Evolutionary conservation across 2,329 filamentous ascomycete genomes (phyloP).

Genomic region (Macrophomina pseudophaseolina): DNA sequence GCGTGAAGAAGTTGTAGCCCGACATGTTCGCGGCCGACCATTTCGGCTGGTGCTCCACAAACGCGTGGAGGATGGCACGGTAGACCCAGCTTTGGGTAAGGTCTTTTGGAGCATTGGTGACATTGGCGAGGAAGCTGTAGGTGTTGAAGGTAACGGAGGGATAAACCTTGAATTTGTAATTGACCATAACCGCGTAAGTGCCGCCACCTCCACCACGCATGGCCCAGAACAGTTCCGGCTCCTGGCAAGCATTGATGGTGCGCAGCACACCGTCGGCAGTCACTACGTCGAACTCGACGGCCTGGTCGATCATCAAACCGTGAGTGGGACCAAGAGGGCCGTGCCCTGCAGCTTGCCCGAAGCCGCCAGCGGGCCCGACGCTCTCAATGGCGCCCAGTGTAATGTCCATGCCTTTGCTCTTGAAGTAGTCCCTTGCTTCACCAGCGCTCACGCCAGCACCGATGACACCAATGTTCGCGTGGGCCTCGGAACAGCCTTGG

Average conservation of each 20-base stretch:
- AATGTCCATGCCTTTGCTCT: conserved; percentile 12
- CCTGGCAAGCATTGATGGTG: conserved; percentile 39
- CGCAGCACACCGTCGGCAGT: conserved; percentile 44
- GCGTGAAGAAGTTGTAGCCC: conserved; percentile 43
- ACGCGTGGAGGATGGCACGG: conserved; percentile 37
- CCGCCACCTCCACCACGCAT: conserved; percentile 36
- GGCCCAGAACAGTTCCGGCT: conserved; percentile 44
- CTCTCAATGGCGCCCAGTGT: conserved; percentile 30
- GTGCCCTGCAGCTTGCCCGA: conserved; percentile 51
- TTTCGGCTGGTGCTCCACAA: conserved; percentile 38
- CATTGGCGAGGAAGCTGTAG: conserved; percentile 42
- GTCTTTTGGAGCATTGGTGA: conserved; percentile 32
- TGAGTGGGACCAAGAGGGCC: conserved; percentile 46
- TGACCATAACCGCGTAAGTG: conserved; percentile 39
- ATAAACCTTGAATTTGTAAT: conserved; percentile 44
- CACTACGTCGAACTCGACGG: conserved; percentile 45
- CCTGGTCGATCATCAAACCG: conserved; percentile 45
- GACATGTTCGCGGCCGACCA: conserved; percentile 40
- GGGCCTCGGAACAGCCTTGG: background rate
- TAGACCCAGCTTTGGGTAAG: conserved; percentile 40
- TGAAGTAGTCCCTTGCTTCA: conserved; percentile 35
- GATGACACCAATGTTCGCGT: conserved; percentile 9
- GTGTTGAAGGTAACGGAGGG: conserved; percentile 41
- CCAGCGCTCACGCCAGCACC: conserved; percentile 10
- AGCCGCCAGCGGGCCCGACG: conserved; percentile 50